Base-by-base conservation (phyloP, 73 alveolate genomes). In the Paramecium pentaurelia region DNA sequence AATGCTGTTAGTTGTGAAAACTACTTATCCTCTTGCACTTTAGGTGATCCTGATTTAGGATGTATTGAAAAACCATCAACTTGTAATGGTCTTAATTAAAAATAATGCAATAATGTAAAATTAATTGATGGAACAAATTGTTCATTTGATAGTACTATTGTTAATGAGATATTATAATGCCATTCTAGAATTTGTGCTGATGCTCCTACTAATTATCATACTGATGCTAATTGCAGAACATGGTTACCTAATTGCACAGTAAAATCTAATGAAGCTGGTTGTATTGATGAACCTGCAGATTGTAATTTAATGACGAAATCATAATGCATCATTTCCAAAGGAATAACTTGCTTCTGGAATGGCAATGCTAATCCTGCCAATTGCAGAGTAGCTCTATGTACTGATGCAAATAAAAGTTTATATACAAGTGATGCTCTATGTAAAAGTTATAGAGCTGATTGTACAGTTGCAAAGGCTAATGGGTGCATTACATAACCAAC, bases 171-270 rank as follows among this genome's bases (percentile, higher is more conserved):
- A 0, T 18, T 18, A 18, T 54, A 54, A 54, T 54, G 70, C 20
- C 70, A 54, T 54, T n/a, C 70, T 54, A 54, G 70, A 54, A 16
- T 54, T 54, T 73, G 87, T 73, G 87, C 87, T 8, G 47, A 32
- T 36, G 87, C 87, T 30, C 60, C 54, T 11, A 30, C 58, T 16
- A 37, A 36, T 6, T 20, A 16, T 40, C 8, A 34, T 8, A 73
- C 87, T 36, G 87, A 73, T 73, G 87, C 58, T 36, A 34, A 54
- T 7, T 73, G 87, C 40, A 73, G 60, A 73, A 44, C 68, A 4
- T 73, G 47, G 40, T 14, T 73, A 34, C 60, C 87, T 16, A 37
- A 12, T 37, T 73, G 87, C 5, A 73, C 87, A 34, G 87, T 73
- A 12, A 30, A 16, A 73, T 14, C 40, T 16, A 18, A 36, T 30